Base-by-base conservation (phyloP, 768 basidiomycete species). In the Hydnomerulius pinastri region DNA sequence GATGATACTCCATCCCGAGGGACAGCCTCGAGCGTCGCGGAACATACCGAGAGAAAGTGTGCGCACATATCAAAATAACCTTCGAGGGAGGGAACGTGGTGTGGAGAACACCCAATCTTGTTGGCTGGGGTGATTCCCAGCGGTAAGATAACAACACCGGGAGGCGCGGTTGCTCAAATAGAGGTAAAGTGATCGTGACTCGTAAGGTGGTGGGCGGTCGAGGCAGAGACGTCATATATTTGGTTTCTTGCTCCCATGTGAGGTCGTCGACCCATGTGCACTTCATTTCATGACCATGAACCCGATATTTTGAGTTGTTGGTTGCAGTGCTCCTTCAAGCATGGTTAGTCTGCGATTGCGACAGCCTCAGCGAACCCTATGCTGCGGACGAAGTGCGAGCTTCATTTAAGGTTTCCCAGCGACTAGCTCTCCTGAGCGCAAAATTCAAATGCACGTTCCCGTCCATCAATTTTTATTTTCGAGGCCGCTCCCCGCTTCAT, bases 31-130 rank as follows among this genome's bases (percentile, higher is more conserved):
- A 43, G 33, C 49, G 28, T 36, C 10, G 30, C 64, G 64, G 66
- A 15, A 57, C 4, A 53, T 68, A 4, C 66, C 66, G 63, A 46
- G 39, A 20, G 33, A 13, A 40, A 38, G 29, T 9, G 35, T 30
- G 25, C 39, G 44, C 15, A 43, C 38, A 30, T 46, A 48, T 37
- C 56, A 53, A 61, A 66, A 58, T 58, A 61, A 55, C 61, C 66
- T 66, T 66, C 44, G 43, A 54, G 61, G 58, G 63, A 62, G 52
- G 59, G 57, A 68, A 66, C 64, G 65, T 66, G 67, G 54, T 55
- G 59, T 66, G 61, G 58, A 66, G 58, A 55, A 48, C 45, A 51
- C 41, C 56, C 51, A 47, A 55, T 54, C 39, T 43, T 25, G 41
- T 49, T 11, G 30, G 12, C 32, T 48, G 35, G 45, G 41, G 43